phyloP scores from a whole-genome alignment of 179 eudicot genomes.

The Amaranthus tricolor region DNA sequence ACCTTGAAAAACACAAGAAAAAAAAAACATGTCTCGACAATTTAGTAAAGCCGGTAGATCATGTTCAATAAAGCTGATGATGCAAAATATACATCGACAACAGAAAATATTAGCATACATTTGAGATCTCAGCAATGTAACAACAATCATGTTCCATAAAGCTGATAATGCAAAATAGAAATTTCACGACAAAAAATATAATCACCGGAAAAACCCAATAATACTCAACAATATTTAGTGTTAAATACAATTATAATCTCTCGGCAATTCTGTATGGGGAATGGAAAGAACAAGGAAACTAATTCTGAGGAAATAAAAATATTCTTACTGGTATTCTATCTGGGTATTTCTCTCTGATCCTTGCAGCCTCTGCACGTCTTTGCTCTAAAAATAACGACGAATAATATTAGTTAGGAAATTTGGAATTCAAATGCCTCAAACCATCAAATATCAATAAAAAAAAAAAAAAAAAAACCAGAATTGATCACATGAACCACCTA shows the following conservation, averaged over 20 bases:
- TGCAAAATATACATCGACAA: no score
- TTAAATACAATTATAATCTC: neutral
- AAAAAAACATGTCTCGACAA: no score
- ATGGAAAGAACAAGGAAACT: neutral
- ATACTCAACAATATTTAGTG: no score
- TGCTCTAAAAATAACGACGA: slow-evolving; percentile 39
- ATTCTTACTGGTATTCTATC: slow-evolving; percentile 74
- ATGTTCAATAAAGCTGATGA: neutral
- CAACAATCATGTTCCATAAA: neutral
- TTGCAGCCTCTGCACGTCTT: slow-evolving; percentile 76
- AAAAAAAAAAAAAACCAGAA: neutral
- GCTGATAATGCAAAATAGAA: neutral
- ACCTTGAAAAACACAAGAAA: slow-evolving; percentile 30
- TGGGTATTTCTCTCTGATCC: slow-evolving; percentile 78
- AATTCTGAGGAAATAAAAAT: neutral
- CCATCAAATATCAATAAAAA: neutral
- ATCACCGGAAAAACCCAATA: no score
- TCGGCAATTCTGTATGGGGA: neutral
- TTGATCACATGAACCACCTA: neutral
- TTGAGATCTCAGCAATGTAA: neutral
- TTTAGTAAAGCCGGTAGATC: neutral
- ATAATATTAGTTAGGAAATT: neutral
- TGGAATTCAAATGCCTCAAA: neutral
- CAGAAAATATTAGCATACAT: neutral
- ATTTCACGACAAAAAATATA: no score